These are phyloP conservation scores for Pichia sp. DNA, from an alignment of 1,139 yeast genomes.

Conservation along the genomic window DNA sequence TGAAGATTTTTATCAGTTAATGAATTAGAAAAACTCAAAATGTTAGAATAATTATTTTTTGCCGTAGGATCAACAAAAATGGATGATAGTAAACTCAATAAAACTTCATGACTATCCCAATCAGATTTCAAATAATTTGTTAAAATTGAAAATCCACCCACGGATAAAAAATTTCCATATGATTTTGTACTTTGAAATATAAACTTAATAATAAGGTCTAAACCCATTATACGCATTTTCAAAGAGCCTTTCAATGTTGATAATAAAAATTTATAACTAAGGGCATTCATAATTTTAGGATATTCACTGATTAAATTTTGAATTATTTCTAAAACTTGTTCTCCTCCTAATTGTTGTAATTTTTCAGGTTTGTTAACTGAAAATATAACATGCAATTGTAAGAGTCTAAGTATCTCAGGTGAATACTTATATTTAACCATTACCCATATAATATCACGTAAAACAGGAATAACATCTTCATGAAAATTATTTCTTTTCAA, in stretches of 20 bases:
- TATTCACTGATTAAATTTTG: slow-evolving; percentile 2
- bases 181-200: slow-evolving; percentile 38
- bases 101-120: slow-evolving; percentile 37
- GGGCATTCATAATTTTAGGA: slow-evolving; percentile 1
- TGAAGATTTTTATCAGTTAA: background rate
- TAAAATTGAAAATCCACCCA: slow-evolving; percentile 51
- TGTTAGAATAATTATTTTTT: background rate
- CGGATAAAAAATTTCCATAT: slow-evolving; percentile 38
- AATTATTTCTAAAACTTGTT: slow-evolving; percentile 5
- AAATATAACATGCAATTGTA: slow-evolving; percentile 38
- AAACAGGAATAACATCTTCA: slow-evolving; percentile 30
- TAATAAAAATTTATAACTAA: slow-evolving; percentile 49
- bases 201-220: slow-evolving; percentile 45
- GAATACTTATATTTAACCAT: slow-evolving; percentile 36
- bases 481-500: slow-evolving; percentile 38
- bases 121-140: slow-evolving; percentile 39
- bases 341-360: slow-evolving; percentile 1
- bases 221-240: slow-evolving; percentile 40
- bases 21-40: background rate
- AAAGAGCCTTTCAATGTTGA: slow-evolving; percentile 41
- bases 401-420: slow-evolving; percentile 33
- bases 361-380: slow-evolving; percentile 19
- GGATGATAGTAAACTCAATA: background rate
- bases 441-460: slow-evolving; percentile 33
- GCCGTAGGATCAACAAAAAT: background rate